Evolutionary conservation across 495 filamentous ascomycete species (phyloP).

Genomic region (Trichoderma orchidacearum): DNA sequence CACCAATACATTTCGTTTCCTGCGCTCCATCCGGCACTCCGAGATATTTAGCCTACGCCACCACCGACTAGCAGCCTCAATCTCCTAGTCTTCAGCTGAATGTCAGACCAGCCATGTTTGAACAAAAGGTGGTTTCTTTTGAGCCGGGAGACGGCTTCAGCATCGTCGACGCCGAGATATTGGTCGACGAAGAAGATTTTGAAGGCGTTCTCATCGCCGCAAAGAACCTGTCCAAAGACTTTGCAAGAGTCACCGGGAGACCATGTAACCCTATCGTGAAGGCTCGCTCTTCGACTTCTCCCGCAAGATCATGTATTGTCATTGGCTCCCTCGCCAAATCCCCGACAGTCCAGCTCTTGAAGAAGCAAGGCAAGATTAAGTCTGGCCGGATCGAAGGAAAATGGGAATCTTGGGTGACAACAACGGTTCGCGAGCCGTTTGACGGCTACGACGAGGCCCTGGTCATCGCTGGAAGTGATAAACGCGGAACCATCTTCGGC

Average conservation of each 20-base stretch:
- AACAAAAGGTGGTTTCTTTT: neutral
- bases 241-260: constrained; percentile 47
- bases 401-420: constrained; percentile 58
- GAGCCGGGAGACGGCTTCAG: neutral
- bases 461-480: constrained; percentile 56
- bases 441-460: constrained; percentile 43
- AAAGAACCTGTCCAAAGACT: constrained; percentile 53
- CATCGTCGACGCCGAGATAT: neutral
- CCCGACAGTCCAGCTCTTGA: constrained; percentile 41
- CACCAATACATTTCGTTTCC: neutral
- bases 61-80: neutral
- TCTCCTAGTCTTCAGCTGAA: neutral
- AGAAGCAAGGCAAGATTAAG: constrained; percentile 40
- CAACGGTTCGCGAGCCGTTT: constrained; percentile 44
- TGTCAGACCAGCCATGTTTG: neutral
- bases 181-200: constrained; percentile 31
- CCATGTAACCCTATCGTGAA: constrained; percentile 10
- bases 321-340: constrained; percentile 56
- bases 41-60: neutral
- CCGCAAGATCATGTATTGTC: constrained; percentile 32
- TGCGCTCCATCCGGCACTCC: neutral
- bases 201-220: constrained; percentile 56
- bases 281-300: constrained; percentile 13
- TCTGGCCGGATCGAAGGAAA: constrained; percentile 39
- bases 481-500: constrained; percentile 58